These are phyloP conservation scores for Petunia axillaris DNA, from an alignment of 257 asterid genomes.

Conservation along the genomic window DNA sequence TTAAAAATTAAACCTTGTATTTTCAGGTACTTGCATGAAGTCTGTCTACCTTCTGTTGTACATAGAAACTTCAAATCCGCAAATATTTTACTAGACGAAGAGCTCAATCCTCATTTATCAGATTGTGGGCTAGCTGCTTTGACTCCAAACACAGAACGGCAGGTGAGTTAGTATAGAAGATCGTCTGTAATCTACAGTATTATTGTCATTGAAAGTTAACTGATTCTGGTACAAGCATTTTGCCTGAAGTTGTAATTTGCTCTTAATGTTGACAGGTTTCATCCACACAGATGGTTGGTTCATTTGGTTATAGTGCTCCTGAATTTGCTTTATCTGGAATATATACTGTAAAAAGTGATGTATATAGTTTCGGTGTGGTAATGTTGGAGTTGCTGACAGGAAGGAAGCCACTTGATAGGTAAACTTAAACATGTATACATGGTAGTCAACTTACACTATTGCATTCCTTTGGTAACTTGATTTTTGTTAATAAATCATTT, in stretches of 20 bases:
- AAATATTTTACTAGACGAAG: slow-evolving; percentile 90
- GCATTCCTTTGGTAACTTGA: not conserved
- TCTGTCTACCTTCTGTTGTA: slow-evolving; percentile 90
- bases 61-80: slow-evolving; percentile 96
- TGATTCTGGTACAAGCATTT: not conserved
- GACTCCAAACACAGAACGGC: slow-evolving; percentile 88
- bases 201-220: not conserved
- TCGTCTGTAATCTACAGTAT: not conserved
- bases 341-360: slow-evolving; percentile 93
- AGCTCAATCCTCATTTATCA: slow-evolving; percentile 89
- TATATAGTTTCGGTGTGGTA: slow-evolving; percentile 95
- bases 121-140: slow-evolving; percentile 93
- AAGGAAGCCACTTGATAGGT: slow-evolving; percentile 98
- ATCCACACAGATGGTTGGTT: slow-evolving; percentile 76
- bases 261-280: slow-evolving; percentile 59
- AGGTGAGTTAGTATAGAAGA: slow-evolving; percentile 52
- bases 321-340: slow-evolving; percentile 94
- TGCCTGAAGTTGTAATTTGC: not conserved
- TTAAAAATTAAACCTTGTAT: slow-evolving; percentile 30
- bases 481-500: slow-evolving; percentile 26
- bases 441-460: not conserved
- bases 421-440: slow-evolving; percentile 28
- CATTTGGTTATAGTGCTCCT: slow-evolving; percentile 97
- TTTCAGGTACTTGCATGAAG: slow-evolving; percentile 98
- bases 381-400: slow-evolving; percentile 98